Conservation (phyloP, 2,329 filamentous ascomycete species). For the Calonectria leucothoes region DNA sequence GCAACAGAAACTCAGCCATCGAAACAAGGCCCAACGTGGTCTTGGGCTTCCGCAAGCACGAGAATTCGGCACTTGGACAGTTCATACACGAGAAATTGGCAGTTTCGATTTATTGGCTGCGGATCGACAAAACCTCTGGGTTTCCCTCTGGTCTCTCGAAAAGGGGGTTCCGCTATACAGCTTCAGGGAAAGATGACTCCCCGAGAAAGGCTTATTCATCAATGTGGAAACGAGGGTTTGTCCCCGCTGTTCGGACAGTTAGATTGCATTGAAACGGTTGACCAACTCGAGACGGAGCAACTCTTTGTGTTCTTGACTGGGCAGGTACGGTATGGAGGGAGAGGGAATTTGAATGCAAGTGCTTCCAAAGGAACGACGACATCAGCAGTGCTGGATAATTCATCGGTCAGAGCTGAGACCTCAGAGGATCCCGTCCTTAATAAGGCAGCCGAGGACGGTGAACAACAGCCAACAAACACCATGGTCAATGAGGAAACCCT, state of each 20-base stretch:
- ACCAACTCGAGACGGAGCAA: neutral
- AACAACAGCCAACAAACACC: neutral
- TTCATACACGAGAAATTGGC: neutral
- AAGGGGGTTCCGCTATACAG: neutral
- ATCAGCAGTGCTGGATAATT: neutral
- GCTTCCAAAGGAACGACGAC: neutral
- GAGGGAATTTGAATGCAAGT: neutral
- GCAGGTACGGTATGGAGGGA: neutral
- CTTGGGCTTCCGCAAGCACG: neutral
- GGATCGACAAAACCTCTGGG: neutral
- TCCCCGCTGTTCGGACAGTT: no score
- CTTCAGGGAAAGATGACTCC: neutral
- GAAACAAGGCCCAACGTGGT: constrained; percentile 1
- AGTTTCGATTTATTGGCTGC: neutral
- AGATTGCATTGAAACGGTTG: neutral
- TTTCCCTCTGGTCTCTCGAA: neutral
- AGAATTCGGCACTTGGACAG: neutral
- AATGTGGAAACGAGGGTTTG: neutral
- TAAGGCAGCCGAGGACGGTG: neutral
- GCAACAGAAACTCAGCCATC: neutral
- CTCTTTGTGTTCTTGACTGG: neutral
- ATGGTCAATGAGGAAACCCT: neutral
- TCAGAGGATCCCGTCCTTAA: no score
- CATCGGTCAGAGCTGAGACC: neutral
- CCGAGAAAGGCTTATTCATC: neutral